Conservation (phyloP, 257 asterid species). For the Solanum sparsipilum region DNA sequence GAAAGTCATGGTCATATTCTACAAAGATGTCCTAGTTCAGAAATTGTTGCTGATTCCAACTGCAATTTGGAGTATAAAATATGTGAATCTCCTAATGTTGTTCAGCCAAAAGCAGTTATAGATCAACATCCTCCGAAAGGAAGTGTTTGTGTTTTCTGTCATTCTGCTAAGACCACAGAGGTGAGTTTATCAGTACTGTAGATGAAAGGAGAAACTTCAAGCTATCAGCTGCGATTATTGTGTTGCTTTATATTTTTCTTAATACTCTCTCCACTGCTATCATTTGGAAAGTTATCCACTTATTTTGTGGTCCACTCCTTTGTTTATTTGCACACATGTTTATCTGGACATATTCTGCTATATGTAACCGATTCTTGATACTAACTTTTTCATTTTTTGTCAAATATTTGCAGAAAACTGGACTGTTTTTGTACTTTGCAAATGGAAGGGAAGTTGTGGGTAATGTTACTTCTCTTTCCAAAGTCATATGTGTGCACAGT, state of each 20-base stretch:
- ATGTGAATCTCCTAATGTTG: slow-evolving; percentile 15
- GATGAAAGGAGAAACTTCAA: not conserved
- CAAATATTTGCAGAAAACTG: slow-evolving; percentile 50
- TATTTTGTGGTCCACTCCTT: not conserved
- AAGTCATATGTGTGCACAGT: slow-evolving; percentile 50
- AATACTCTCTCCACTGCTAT: not conserved
- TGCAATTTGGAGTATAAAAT: slow-evolving; percentile 18
- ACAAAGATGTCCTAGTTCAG: slow-evolving; percentile 6
- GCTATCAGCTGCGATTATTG: not conserved
- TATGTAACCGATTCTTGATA: not conserved
- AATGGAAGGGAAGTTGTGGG: slow-evolving; percentile 59
- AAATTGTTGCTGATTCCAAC: slow-evolving; percentile 17
- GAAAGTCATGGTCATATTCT: slow-evolving; percentile 10
- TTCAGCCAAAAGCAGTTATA: slow-evolving; percentile 12
- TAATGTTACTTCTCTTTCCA: slow-evolving; percentile 23
- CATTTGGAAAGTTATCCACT: not conserved
- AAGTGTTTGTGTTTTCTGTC: slow-evolving; percentile 70
- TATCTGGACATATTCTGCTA: not conserved
- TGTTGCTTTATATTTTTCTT: not conserved
- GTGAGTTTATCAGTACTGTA: slow-evolving; percentile 28
- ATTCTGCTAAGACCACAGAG: slow-evolving; percentile 49
- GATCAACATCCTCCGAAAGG: slow-evolving; percentile 12
- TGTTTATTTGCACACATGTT: not conserved
- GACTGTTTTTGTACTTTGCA: slow-evolving; percentile 53
- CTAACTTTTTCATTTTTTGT: slow-evolving; percentile 2